Base-by-base conservation (phyloP, 2,329 filamentous ascomycete genomes). In the Xylaria sp. region DNA sequence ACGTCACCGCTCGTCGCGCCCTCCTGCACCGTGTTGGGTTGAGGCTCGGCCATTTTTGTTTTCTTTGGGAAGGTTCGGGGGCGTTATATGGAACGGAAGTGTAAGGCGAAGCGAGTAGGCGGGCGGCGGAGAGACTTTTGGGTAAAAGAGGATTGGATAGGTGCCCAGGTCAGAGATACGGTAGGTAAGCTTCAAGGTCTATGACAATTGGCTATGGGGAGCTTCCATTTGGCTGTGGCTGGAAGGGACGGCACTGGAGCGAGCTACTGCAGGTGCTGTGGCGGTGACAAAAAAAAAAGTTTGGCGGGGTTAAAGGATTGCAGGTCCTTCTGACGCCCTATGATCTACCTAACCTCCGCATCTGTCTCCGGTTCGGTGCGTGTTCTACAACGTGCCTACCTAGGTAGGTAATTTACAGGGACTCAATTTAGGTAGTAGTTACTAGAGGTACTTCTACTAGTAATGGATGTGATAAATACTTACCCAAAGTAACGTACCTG, bases 1-100 rank as follows among this genome's bases (percentile, higher is more conserved):
- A 80, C 76, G 59, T 86, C 82, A 56, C 78, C 82, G 42, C 78
- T 76, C 24, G 81, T 79, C 54, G 83, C 82, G 68, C 85, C 86
- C 70, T 88, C 84, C 58, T 79, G 76, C 54, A 87, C 70, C 47
- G 70, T 76, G 41, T 77, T 66, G 39, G 86, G 84, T 69, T 88
- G 85, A 44, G 82, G 81, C 57, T 79, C 74, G 60, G 86, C 81
- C 85, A 89, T 88, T 54, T 50, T 54, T 39, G 20, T 47, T 13
- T 5, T 26, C 5, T 50, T 2, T 49, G 29, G 22, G 2, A 22
- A 18, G 19, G 17, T 38, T 29, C 9, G 44, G 21, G 20, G 44
- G 42, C 4, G n/a, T n/a, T 24, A 18, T 21, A 41, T 40, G 44
- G 11, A 7, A 29, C 42, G 16, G 18, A 26, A 39, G n/a, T 29